Evolutionary conservation across 257 asterid species (phyloP).

Genomic region (Solanum piurae): DNA sequence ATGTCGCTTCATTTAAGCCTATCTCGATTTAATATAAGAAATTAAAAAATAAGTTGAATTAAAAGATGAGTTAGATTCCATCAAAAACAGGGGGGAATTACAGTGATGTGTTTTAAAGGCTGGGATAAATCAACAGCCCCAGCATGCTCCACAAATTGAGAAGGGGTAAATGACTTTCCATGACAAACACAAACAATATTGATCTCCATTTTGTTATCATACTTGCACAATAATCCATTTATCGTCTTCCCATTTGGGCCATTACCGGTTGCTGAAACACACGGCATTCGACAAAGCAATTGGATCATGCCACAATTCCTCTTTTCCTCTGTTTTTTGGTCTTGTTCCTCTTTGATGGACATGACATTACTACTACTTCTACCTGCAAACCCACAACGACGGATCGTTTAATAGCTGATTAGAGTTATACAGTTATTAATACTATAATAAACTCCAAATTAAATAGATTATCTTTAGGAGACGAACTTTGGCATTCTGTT

Average conservation of each 20-base stretch:
- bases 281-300: conserved; percentile 25
- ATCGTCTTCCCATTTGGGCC: conserved; percentile 61
- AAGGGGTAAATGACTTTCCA: conserved; percentile 45
- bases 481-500: neutral
- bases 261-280: conserved; percentile 58
- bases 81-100: conserved; percentile 17
- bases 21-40: neutral
- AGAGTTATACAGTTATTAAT: neutral
- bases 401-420: neutral
- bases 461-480: neutral
- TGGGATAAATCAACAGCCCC: conserved; percentile 35
- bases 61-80: neutral
- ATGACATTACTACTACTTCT: neutral
- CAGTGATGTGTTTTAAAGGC: conserved; percentile 55
- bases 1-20: neutral
- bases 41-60: too few relatives aligned
- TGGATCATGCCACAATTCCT: neutral
- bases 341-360: neutral
- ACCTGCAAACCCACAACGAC: neutral
- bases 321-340: neutral
- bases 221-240: conserved; percentile 46
- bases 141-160: conserved; percentile 71
- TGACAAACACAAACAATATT: conserved; percentile 64
- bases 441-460: too few relatives aligned
- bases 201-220: conserved; percentile 27